Evolutionary conservation across 2,329 filamentous ascomycete genomes (phyloP), one percentile per base, ranked within the genome.

Genomic region (Paraphoma sp.): DNA sequence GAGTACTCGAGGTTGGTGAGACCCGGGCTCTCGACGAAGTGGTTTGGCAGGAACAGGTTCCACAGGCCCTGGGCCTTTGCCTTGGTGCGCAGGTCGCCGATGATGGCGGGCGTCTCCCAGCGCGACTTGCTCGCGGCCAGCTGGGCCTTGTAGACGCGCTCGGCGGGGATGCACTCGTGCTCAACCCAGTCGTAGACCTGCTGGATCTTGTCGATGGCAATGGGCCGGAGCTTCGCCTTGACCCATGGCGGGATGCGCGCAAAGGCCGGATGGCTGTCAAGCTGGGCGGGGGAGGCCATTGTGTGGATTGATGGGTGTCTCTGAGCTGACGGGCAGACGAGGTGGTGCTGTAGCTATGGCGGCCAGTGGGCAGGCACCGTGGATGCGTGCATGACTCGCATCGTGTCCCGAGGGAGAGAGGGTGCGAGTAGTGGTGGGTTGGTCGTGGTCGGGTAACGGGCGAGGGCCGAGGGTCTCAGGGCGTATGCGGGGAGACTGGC

Each of bases 151-250:
- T 78, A 76, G 53, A 80, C 75, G 44, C 75, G 73, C 60, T 80
- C 78, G 3, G 75, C 74, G 0, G 79, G 79, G 31, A 80, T 78
- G 60, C 76, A 80, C 62, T 81, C 79, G 23, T 68, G 75, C 62
- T 81, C 78, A 30, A 80, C 78, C 71, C 75, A 81, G 40, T 80
- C 73, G 52, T 79, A 70, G 12, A 80, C 78, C 46, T 74, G 73
- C 45, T 74, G 67, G 29, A 81, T 81, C 64, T 76, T 79, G 18
- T 78, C 73, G 47, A 80, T 70, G 18, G 79, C 79, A 52, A 78
- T 71, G 0, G 64, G 66, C 61, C 75, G 84, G 47, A 86, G 73
- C 63, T 81, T 85, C 11, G 84, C 77, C 56, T 82, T 83, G 16
- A 81, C 80, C 77, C 80, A 81, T 44, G 75, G 74, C 12, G 77